Base-by-base conservation (phyloP, 768 basidiomycete species). In the Saitozyma sp. region DNA sequence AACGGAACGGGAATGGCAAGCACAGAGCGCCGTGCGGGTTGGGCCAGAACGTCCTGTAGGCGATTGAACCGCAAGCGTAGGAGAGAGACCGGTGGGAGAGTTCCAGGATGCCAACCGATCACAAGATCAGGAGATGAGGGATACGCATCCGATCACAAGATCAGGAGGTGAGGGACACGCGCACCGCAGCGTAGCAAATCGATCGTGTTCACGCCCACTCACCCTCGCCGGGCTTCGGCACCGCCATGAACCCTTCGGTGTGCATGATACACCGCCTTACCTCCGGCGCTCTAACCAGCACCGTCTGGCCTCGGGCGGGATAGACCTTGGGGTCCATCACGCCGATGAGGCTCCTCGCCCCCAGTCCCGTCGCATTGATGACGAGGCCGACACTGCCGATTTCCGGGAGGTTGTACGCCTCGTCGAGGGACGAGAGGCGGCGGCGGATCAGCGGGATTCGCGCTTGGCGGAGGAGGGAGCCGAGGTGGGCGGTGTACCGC, bases 231-330 rank as follows among this genome's bases (percentile, higher is more conserved):
- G 90, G 85, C 49, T 94, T 82, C 39, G 86, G 86, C 8, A 52
- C 16, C 2, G 60, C 57, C 19, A 51, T 57, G 60, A 68, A 64
- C 17, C 65, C 58, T 16, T 72, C 70, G 13, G 64, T 65, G 17
- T 64, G 67, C 81, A 62, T 75, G 50, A 37, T 60, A 62, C 68
- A 68, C 59, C 82, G 81, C 50, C 80, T 83, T 50, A 90, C 81
- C 80, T 84, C 83, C 49, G 82, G 71, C 19, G 90, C 89, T 46
- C 85, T 79, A 17, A 94, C 82, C 16, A 92, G 76, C 9, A 93
- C 86, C 0, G 90, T 88, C 80, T 95, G 93, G 8, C 92, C 92
- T 50, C 91, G 83, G 65, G 92, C 84, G 0, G 92, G 91, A 74
- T 85, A 86, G 20, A 92, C 80, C 19, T 80, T 81, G 61, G 83